Evolutionary conservation across 192 early-diverging fungal genomes (phyloP), one percentile per base, ranked within the genome.

Genomic region (Entrophospora sp.): DNA sequence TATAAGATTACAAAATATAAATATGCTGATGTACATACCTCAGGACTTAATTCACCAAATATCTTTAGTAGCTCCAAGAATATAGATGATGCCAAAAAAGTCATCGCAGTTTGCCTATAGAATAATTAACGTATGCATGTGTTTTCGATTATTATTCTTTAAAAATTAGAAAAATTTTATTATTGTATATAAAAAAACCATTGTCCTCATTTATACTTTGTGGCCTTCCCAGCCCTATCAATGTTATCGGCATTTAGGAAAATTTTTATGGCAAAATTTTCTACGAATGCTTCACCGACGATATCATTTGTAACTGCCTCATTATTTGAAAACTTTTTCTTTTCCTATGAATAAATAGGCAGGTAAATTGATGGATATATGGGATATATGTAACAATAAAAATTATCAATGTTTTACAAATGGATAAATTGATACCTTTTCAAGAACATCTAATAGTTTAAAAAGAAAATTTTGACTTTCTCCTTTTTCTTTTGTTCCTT

Each of bases 181-280:
- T 7, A 10, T 3, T n/a, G n/a, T 13, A 8, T 16, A 59, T 14
- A 32, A 31, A 22, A 16, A 34, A 24, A 69, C 77, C 52, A 85
- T n/a, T n/a, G n/a, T n/a, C n/a, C n/a, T n/a, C n/a, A n/a, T n/a
- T n/a, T n/a, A n/a, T n/a, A 92, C 92, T 91, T 96, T 12, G 78
- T 75, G 0, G 86, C 91, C 51, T 79, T 77, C 10, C 91, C 92
- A 8, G 75, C 75, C 0, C 93, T 76, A 78, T 99, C 95, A 67
- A 97, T 94, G 22, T 88, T 87, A 68, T 99, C 96, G 0, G 95
- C 95, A 46, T 83, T 89, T 24, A 79, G 73, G 70, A 99, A 99
- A 20, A 97, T 83, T 49, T 85, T 85, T 5, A 97, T 72, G 0
- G 87, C 95, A 81, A 99, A 97, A 67, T 84, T 83, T n/a, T 91